These are phyloP conservation scores for Beauveria sp. DNA, from an alignment of 2,329 filamentous ascomycete genomes.

Conservation along the genomic window DNA sequence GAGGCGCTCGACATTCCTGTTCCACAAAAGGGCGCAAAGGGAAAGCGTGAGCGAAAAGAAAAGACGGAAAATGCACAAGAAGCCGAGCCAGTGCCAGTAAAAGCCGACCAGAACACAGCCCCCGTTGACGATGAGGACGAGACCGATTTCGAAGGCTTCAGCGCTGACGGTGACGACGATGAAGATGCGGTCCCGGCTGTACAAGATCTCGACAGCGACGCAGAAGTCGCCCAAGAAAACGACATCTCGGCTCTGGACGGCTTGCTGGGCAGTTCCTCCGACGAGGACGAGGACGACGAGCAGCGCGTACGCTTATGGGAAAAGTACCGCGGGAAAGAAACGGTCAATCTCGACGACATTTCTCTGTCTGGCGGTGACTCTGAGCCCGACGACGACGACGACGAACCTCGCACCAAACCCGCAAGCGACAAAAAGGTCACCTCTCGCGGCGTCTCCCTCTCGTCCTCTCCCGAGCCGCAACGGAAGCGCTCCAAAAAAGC, in stretches of 20 bases:
- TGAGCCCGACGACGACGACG: constrained; percentile 15
- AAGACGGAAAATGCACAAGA: constrained; percentile 22
- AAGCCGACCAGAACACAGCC: constrained; percentile 13
- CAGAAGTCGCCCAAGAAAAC: constrained; percentile 25
- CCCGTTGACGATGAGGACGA: constrained; percentile 23
- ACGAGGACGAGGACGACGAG: constrained; percentile 26
- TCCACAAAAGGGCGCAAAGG: constrained; percentile 34
- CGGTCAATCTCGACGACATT: constrained; percentile 32
- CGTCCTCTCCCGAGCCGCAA: constrained; percentile 23
- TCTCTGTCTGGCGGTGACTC: constrained; percentile 27
- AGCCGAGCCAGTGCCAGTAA: neutral
- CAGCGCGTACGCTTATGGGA: constrained; percentile 26
- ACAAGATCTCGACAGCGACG: constrained; percentile 19
- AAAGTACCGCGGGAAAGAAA: constrained; percentile 26
- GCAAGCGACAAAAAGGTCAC: constrained; percentile 11
- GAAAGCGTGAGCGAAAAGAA: constrained; percentile 25
- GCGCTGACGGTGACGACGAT: constrained; percentile 23
- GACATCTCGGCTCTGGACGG: constrained; percentile 35
- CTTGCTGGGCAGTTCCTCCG: constrained; percentile 36
- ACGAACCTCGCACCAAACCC: constrained; percentile 15
- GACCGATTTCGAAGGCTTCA: constrained; percentile 31
- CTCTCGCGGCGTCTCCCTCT: constrained; percentile 13
- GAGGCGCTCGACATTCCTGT: constrained; percentile 38
- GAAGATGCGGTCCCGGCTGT: constrained; percentile 4
- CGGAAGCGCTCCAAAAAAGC: constrained; percentile 16